A percentile compares a stretch with the other conserved stretches of the same genome.
Evolutionary conservation across 2,329 filamentous ascomycete genomes (phyloP).

Genomic region (Hirsutella minnesotensis): DNA sequence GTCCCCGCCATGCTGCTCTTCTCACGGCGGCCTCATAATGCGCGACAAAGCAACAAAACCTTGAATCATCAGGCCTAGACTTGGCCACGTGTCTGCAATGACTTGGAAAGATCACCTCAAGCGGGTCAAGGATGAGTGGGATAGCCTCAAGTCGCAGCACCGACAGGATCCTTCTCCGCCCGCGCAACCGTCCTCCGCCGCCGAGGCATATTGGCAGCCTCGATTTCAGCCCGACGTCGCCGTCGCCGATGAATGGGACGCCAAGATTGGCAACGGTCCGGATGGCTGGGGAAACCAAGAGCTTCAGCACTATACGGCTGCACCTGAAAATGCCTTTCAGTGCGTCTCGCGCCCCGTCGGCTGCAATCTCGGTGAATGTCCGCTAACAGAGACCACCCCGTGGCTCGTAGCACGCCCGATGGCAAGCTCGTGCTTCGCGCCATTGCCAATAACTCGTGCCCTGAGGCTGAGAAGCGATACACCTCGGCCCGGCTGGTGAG

Average conservation of each 20-base stretch:
- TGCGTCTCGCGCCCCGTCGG: constrained; percentile 8
- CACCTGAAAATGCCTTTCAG: constrained; percentile 40
- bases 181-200: constrained; percentile 5
- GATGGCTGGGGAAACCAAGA: constrained; percentile 53
- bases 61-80: background rate
- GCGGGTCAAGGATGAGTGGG: constrained; percentile 24
- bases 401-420: constrained; percentile 26
- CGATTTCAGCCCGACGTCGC: constrained; percentile 33
- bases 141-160: constrained; percentile 16
- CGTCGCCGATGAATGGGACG: constrained; percentile 38
- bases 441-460: constrained; percentile 23
- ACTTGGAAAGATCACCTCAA: constrained; percentile 26
- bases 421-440: constrained; percentile 40
- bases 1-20: background rate
- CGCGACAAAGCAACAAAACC: background rate
- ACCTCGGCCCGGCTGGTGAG: constrained; percentile 45
- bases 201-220: constrained; percentile 37
- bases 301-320: constrained; percentile 42
- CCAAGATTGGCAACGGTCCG: constrained; percentile 41
- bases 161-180: background rate
- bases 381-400: background rate
- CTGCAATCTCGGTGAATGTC: too few species aligned
- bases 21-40: background rate
- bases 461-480: constrained; percentile 28
- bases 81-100: constrained; percentile 11